phyloP scores from a whole-genome alignment of 345 rosid genomes.

The Eucalyptus erythrocorys region DNA sequence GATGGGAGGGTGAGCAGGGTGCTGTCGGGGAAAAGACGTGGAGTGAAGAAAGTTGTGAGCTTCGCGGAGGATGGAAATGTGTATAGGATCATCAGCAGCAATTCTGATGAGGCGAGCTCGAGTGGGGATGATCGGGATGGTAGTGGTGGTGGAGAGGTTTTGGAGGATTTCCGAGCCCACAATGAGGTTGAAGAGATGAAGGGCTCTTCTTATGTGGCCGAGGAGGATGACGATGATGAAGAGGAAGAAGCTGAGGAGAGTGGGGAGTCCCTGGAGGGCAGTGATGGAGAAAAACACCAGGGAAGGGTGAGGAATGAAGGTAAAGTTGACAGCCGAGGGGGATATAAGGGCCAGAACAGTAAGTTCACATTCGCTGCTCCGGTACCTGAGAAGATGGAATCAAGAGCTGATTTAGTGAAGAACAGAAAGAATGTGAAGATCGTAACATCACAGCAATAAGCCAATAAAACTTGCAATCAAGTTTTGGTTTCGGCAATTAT shows the following conservation, averaged over 20 bases:
- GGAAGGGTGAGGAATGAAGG: neutral
- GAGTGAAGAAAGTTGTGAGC: conserved; percentile 37
- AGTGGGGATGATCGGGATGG: conserved; percentile 29
- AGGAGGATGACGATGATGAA: conserved; percentile 3
- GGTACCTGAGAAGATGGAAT: conserved; percentile 60
- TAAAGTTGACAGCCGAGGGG: neutral
- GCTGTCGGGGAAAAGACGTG: conserved; percentile 14
- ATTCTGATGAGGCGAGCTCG: conserved; percentile 5
- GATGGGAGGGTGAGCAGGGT: conserved; percentile 18
- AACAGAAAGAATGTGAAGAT: conserved; percentile 19
- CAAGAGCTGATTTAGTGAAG: conserved; percentile 22
- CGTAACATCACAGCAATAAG: neutral
- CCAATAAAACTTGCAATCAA: neutral
- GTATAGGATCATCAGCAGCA: conserved; percentile 17
- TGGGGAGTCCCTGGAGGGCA: conserved; percentile 10
- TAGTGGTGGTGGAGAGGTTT: conserved; percentile 18
- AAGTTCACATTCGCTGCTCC: conserved; percentile 46
- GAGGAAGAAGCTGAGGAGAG: conserved; percentile 2
- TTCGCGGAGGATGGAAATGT: conserved; percentile 45
- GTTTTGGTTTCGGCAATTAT: neutral
- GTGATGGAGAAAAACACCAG: conserved; percentile 7
- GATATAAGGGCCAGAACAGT: conserved; percentile 9
- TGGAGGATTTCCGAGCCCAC: neutral
- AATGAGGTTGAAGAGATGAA: conserved; percentile 16
- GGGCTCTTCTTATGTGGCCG: conserved; percentile 5